Base-by-base conservation (phyloP, 2,329 filamentous ascomycete species). In the Colletotrichum siamense region DNA sequence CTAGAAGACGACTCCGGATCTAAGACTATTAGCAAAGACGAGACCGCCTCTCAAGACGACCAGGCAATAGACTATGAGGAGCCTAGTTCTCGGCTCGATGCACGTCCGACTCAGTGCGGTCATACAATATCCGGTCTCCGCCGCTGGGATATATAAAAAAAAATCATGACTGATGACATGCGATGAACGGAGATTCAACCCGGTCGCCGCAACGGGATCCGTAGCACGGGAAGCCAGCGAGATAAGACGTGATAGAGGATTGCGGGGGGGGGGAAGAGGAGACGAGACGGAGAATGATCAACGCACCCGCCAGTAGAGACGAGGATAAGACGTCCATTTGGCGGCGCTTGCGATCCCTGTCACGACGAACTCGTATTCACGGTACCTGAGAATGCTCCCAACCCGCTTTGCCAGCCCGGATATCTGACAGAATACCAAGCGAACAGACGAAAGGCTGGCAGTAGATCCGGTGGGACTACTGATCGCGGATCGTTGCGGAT, bases 181-280 rank as follows among this genome's bases (percentile, higher is more conserved):
- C 64, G 59, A 73, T 52, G 49, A 49, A 69, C 32, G 57, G 64
- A 73, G 69, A 59, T 64, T 55, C 44, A 36, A 59, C 36, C 52
- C 36, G 62, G 30, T 39, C 73, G 36, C 57, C 57, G 73, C 63
- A 64, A 59, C 49, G 32, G 64, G 32, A 73, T 52, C 63, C 59
- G 70, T 52, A 76, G 73, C 64, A 76, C 73, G 70, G 73, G 73
- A 73, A 65, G 70, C 64, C 69, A 73, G 70, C 73, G 59, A 76
- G 73, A 76, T 76, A 76, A 76, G 73, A 73, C 73, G 73, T 76
- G 73, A 76, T 76, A 76, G 73, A 76, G 73, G 69, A 73, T 73
- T 76, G 73, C 73, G 73, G 70, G 64, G 73, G 70, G 64, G 73
- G 64, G 26, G 22, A 52, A 36, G 63, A 69, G 44, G 59, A 76